These are phyloP conservation scores for Paecilomyces sp. DNA, from an alignment of 2,329 filamentous ascomycete species.

Conservation along the genomic window DNA sequence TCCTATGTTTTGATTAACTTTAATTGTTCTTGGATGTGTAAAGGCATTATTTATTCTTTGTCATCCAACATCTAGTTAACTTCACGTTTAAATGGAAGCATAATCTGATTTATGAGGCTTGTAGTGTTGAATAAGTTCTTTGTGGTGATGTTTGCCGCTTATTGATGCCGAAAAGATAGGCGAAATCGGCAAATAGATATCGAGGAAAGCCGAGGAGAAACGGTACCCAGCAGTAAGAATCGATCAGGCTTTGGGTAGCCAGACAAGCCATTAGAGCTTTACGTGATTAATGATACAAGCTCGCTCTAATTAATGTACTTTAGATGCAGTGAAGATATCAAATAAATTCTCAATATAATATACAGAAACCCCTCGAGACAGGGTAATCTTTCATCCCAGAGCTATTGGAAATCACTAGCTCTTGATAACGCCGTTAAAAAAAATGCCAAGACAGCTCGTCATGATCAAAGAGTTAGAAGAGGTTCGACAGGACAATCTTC, in stretches of 20 bases:
- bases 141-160: background rate
- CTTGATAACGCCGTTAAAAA: conserved; percentile 22
- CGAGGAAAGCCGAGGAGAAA: background rate
- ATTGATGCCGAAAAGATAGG: background rate
- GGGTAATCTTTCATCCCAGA: background rate
- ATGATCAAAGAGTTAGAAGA: background rate
- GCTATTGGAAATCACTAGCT: background rate
- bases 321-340: background rate
- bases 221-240: background rate
- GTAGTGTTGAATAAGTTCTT: background rate
- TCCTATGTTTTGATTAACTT: background rate
- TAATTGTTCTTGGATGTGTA: background rate
- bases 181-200: too few relatives aligned
- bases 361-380: background rate
- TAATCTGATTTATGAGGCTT: background rate
- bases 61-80: too few relatives aligned
- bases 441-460: background rate
- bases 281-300: background rate
- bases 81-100: too few relatives aligned
- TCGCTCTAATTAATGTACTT: background rate
- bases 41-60: too few relatives aligned
- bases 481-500: background rate
- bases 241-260: background rate
- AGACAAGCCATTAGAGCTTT: background rate
- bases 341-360: background rate